A percentile compares a stretch with the other conserved stretches of the same genome.
Conservation (phyloP, 768 basidiomycete genomes). For the Macrolepiota albuminosa region DNA sequence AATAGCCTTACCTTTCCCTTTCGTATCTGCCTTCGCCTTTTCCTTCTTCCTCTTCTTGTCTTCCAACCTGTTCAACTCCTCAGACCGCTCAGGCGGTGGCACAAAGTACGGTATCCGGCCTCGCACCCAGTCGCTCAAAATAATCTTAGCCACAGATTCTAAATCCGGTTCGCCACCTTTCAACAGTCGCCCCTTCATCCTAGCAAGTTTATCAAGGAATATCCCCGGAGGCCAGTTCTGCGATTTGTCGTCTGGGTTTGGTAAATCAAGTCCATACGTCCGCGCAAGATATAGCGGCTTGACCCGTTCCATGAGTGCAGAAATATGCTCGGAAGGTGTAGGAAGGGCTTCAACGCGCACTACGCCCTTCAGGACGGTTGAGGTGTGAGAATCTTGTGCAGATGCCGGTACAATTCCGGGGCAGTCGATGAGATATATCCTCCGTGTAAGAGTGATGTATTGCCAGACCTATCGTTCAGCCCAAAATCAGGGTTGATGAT, state of each 20-base stretch:
- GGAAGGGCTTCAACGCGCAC: constrained; percentile 93
- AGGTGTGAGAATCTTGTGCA: constrained; percentile 83
- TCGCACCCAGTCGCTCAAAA: constrained; percentile 94
- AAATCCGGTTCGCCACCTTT: constrained; percentile 94
- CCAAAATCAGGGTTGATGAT: constrained; percentile 10
- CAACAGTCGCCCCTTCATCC: constrained; percentile 86
- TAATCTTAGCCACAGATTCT: constrained; percentile 90
- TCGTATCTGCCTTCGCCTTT: constrained; percentile 36
- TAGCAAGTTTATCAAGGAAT: constrained; percentile 80
- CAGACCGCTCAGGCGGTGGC: constrained; percentile 78
- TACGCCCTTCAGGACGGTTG: constrained; percentile 94
- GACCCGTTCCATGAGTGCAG: constrained; percentile 83
- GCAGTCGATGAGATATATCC: constrained; percentile 99
- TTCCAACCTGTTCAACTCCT: constrained; percentile 63
- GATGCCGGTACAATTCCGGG: constrained; percentile 97
- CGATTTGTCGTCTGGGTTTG: constrained; percentile 47
- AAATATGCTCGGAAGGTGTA: constrained; percentile 89
- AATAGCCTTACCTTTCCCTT: constrained; percentile 52
- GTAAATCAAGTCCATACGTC: constrained; percentile 71
- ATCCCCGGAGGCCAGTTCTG: constrained; percentile 67
- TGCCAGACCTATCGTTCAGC: constrained; percentile 74
- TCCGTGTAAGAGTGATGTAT: constrained; percentile 94
- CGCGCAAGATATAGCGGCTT: constrained; percentile 88
- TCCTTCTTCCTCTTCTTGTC: constrained; percentile 46
- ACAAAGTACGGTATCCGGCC: constrained; percentile 98